Evolutionary conservation across 1,139 yeast species (phyloP).

Genomic region (Yamadazyma buinensis): DNA sequence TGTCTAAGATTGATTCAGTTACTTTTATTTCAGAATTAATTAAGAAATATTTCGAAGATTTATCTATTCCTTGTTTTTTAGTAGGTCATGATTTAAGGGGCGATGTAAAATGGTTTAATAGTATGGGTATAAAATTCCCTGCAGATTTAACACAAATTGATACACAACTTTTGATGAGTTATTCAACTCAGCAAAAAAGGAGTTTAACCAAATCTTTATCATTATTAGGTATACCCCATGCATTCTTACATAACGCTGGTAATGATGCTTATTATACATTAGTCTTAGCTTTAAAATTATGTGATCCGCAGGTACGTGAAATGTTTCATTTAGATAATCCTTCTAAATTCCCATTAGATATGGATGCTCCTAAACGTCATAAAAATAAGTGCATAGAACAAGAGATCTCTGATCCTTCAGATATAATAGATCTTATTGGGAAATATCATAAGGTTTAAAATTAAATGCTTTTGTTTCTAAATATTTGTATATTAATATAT

Average conservation of each 20-base stretch:
- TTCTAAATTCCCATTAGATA: slow-evolving; percentile 5
- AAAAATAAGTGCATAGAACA: slow-evolving; percentile 5
- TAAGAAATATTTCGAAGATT: slow-evolving; percentile 32
- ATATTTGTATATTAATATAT: slow-evolving; percentile 8
- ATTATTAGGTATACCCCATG: slow-evolving; percentile 54
- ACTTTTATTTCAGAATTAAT: slow-evolving; percentile 40
- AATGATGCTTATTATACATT: slow-evolving; percentile 76
- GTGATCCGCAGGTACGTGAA: slow-evolving; percentile 51
- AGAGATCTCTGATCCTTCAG: slow-evolving; percentile 1
- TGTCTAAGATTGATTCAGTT: slow-evolving; percentile 34
- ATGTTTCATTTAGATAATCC: slow-evolving; percentile 20
- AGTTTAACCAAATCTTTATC: slow-evolving; percentile 51
- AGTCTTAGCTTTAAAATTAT: slow-evolving; percentile 45
- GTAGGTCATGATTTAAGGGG: slow-evolving; percentile 72
- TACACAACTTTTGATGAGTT: slow-evolving; percentile 36
- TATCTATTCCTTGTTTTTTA: slow-evolving; percentile 25
- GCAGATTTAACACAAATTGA: slow-evolving; percentile 36
- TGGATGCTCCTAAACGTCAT: slow-evolving; percentile 2
- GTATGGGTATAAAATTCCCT: slow-evolving; percentile 48
- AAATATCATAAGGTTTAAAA: too few species aligned
- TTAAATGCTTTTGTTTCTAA: too few species aligned
- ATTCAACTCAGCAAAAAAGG: slow-evolving; percentile 36
- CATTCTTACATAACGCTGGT: slow-evolving; percentile 75
- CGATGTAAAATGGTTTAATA: slow-evolving; percentile 52
- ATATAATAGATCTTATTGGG: slow-evolving; percentile 2